These are phyloP conservation scores for Pseudogymnoascus sp. DNA, from an alignment of 2,329 filamentous ascomycete species.

Conservation along the genomic window DNA sequence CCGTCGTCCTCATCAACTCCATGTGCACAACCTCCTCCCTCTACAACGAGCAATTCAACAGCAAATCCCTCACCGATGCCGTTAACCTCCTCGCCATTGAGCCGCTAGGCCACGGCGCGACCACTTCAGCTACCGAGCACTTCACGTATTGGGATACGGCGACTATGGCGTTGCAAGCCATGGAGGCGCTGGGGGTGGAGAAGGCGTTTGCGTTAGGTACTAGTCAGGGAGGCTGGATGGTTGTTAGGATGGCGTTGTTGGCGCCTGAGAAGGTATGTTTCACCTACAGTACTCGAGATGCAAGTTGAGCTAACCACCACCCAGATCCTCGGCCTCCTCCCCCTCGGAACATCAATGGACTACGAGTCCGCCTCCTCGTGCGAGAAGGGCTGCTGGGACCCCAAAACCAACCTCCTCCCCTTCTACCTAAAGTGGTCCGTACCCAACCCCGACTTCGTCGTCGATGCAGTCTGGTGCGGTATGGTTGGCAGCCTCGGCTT, in stretches of 20 bases:
- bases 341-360: constrained; percentile 45
- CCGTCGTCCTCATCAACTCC: constrained; percentile 42
- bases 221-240: constrained; percentile 45
- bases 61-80: constrained; percentile 31
- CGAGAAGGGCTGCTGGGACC: constrained; percentile 42
- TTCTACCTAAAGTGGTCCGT: constrained; percentile 36
- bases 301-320: not conserved
- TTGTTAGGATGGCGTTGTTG: constrained; percentile 41
- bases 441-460: constrained; percentile 38
- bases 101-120: constrained; percentile 43
- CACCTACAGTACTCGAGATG: no score
- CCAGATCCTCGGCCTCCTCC: constrained; percentile 39
- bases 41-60: constrained; percentile 37
- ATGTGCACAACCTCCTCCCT: constrained; percentile 41
- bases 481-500: constrained; percentile 40
- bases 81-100: constrained; percentile 45
- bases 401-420: constrained; percentile 32
- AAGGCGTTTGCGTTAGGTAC: constrained; percentile 43
- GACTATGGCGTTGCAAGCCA: constrained; percentile 45
- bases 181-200: constrained; percentile 40
- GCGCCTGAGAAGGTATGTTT: constrained; percentile 37
- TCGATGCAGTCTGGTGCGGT: constrained; percentile 38
- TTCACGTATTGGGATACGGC: constrained; percentile 50
- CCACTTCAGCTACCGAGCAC: constrained; percentile 32
- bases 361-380: constrained; percentile 40